phyloP scores from a whole-genome alignment of 164 flowering plant species.

The Houttuynia cordata region DNA sequence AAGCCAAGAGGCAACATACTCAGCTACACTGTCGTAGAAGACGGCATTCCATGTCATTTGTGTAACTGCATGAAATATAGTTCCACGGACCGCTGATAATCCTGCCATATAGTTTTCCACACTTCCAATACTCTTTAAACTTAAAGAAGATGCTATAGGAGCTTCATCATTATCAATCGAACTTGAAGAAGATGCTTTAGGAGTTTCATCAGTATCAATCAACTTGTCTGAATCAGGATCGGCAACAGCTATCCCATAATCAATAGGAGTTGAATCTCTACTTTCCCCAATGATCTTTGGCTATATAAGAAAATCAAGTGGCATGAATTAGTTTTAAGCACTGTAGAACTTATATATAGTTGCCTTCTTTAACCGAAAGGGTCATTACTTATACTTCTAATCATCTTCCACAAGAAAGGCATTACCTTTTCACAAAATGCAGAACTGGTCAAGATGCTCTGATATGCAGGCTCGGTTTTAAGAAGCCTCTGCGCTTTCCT shows the following conservation, averaged over 20 bases:
- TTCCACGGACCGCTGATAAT: conserved; percentile 20
- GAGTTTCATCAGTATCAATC: conserved; percentile 3
- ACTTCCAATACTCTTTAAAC: conserved; percentile 45
- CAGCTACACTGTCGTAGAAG: conserved; percentile 54
- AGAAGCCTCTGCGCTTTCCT: conserved; percentile 40
- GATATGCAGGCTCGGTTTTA: conserved; percentile 25
- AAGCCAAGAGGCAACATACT: conserved; percentile 54
- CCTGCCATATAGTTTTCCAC: conserved; percentile 35
- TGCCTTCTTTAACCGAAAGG: too few relatives aligned
- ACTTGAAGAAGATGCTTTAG: conserved; percentile 6
- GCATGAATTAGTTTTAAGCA: not conserved
- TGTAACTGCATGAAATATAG: conserved; percentile 51
- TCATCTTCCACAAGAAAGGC: not conserved
- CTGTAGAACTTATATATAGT: not conserved
- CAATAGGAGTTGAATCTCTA: conserved; percentile 10
- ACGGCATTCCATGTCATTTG: conserved; percentile 84
- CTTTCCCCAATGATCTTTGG: conserved; percentile 16
- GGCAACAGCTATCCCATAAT: conserved; percentile 10
- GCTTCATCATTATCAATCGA: conserved; percentile 5
- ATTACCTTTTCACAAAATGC: conserved; percentile 17
- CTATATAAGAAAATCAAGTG: not conserved
- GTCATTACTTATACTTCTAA: not conserved
- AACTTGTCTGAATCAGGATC: conserved; percentile 7
- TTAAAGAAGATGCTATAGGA: conserved; percentile 6
- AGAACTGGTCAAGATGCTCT: conserved; percentile 15